Conservation (phyloP, 148 eudicot species). For the Silene latifolia region DNA sequence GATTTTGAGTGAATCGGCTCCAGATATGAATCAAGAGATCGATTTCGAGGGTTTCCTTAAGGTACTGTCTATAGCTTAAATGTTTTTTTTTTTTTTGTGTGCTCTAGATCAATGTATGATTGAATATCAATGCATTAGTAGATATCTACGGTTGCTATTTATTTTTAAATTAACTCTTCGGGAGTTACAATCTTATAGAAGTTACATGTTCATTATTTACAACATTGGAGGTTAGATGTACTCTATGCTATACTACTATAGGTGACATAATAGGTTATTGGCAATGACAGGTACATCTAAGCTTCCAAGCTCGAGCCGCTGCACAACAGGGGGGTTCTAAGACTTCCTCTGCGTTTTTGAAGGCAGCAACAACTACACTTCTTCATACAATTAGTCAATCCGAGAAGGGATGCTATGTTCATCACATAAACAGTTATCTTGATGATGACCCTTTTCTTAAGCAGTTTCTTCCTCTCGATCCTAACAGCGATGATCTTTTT, state of each 20-base stretch:
- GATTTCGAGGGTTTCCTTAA: slow-evolving; percentile 77
- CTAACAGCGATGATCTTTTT: slow-evolving; percentile 60
- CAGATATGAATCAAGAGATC: slow-evolving; percentile 47
- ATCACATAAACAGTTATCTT: slow-evolving; percentile 87
- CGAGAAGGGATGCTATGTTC: slow-evolving; percentile 83
- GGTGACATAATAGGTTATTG: slow-evolving; percentile 31
- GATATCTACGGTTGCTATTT: slow-evolving; percentile 1
- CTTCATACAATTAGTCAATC: slow-evolving; percentile 81
- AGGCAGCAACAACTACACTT: slow-evolving; percentile 82
- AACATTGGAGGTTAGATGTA: slow-evolving; percentile 16
- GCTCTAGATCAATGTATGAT: slow-evolving; percentile 7
- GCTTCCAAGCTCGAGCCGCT: slow-evolving; percentile 66
- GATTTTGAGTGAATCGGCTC: slow-evolving; percentile 46
- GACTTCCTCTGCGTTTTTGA: slow-evolving; percentile 70
- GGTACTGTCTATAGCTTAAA: slow-evolving; percentile 38
- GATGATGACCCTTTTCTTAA: slow-evolving; percentile 88
- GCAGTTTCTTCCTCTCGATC: slow-evolving; percentile 90
- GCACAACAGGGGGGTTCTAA: slow-evolving; percentile 59
- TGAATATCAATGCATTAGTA: slow-evolving; percentile 2
- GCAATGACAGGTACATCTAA: slow-evolving; percentile 63
- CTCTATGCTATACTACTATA: not conserved
- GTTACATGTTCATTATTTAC: slow-evolving; percentile 15
- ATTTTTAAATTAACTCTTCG: not conserved
- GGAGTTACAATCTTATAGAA: slow-evolving; percentile 14
- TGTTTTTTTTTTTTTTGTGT: not conserved